Evolutionary conservation across 2,329 filamentous ascomycete genomes (phyloP), one percentile per base, ranked within the genome.

Genomic region (Apiospora kogelbergensis): DNA sequence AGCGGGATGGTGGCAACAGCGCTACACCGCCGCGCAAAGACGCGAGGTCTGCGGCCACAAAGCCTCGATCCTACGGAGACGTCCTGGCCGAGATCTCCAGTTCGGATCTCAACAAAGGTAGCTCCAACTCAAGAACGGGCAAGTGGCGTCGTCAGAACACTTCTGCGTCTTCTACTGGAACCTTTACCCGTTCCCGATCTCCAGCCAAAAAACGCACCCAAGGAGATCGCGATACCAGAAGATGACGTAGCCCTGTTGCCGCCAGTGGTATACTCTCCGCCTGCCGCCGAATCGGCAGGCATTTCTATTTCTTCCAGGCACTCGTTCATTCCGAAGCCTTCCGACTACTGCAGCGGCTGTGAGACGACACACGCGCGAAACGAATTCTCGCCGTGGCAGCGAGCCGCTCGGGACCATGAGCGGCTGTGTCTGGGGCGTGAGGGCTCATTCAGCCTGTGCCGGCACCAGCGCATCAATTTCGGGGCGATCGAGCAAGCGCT

Each of bases 391-490:
- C 30, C 33, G 44, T 53, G 44, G 26, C 65, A 66, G 44, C 42
- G 30, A 24, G 42, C 42, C 26, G 26, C 30, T 3, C 42, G 42
- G n/a, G 26, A 66, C 44, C 65, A 46, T 22, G 63, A 65, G 37
- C 42, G 44, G 42, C 45, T 66, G 42, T 66, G 65, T 30, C 40
- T 66, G 10, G 65, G 65, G 45, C 65, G 65, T 5, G 65, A 66
- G 30, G 65, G 65, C 42, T 53, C 65, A 2, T 66, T 66, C 10
- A 53, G 44, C 65, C n/a, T 66, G 65, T 66, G 65, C 65, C 65
- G 65, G 44, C 65, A 66, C 44, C 42, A 53, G 44, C 33, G 26
- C 10, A 53, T 66, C 44, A 33, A 24, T 10, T 66, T 66, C 30
- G 42, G 33, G 17, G 45, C 26, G 17, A 66, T 66, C 26, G 65